Evolutionary conservation across 148 eudicot species (phyloP).

Genomic region (Beta vulgaris): DNA sequence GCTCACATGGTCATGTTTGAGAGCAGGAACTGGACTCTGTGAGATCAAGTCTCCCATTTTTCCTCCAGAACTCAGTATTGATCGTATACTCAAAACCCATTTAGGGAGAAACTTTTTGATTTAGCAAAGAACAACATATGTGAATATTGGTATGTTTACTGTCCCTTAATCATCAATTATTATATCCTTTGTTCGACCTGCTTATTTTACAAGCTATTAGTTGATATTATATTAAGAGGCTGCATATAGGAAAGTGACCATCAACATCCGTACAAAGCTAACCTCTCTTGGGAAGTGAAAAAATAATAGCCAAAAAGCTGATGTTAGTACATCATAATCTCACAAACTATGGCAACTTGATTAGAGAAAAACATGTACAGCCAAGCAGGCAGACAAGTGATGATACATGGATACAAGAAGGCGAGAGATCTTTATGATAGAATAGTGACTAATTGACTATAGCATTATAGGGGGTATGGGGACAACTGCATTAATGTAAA

Average conservation of each 20-base stretch:
- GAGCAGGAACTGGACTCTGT: background rate
- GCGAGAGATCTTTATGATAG: background rate
- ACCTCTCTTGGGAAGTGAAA: background rate
- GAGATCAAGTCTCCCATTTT: background rate
- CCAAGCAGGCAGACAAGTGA: background rate
- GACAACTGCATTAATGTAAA: background rate
- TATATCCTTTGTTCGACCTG: background rate
- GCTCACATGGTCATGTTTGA: background rate
- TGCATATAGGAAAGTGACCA: background rate
- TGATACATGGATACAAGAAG: background rate
- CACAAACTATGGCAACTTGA: background rate
- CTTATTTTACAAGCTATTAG: background rate
- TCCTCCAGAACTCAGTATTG: background rate
- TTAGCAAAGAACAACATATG: background rate
- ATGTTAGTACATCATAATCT: background rate
- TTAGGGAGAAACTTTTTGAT: background rate
- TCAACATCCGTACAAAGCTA: background rate
- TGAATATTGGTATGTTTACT: background rate
- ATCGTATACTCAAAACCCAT: background rate
- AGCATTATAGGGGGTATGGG: background rate
- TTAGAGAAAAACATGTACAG: background rate
- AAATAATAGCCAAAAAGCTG: background rate
- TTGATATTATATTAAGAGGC: background rate
- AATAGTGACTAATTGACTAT: background rate
- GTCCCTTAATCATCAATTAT: background rate